These are phyloP conservation scores for Aspergillus heteromorphus DNA, from an alignment of 495 filamentous ascomycete genomes.

Conservation along the genomic window DNA sequence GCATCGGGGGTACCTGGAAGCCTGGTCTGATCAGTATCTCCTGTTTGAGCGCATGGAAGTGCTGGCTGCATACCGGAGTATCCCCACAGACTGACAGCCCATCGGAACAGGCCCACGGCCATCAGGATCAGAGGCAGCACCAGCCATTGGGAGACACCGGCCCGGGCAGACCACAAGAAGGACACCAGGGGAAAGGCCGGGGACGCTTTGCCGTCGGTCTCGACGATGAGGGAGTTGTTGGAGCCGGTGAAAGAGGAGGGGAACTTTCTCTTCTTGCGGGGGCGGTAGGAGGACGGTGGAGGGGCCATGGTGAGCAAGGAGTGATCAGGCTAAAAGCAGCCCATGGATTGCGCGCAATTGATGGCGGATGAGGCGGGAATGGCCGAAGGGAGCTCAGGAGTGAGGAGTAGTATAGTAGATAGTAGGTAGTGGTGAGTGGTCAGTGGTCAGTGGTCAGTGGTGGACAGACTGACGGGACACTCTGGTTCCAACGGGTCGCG, in stretches of 20 bases:
- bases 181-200: conserved; percentile 81
- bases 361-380: not conserved
- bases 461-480: too few species aligned
- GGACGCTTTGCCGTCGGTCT: conserved; percentile 33
- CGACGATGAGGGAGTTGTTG: conserved; percentile 47
- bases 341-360: conserved; percentile 23
- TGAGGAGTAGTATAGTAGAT: too few species aligned
- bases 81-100: conserved; percentile 86
- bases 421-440: too few species aligned
- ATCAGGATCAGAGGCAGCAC: conserved; percentile 81
- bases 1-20: conserved; percentile 77
- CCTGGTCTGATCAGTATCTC: conserved; percentile 44
- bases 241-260: conserved; percentile 39
- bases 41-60: not conserved
- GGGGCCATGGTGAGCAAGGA: conserved; percentile 25
- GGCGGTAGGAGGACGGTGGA: conserved; percentile 46
- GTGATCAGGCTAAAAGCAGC: conserved; percentile 7
- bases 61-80: conserved; percentile 68
- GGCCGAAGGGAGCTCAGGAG: not conserved
- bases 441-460: too few species aligned
- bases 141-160: conserved; percentile 86
- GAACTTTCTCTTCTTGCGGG: conserved; percentile 54
- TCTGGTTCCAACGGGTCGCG: not conserved
- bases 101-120: conserved; percentile 84
- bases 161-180: conserved; percentile 85